phyloP scores from a whole-genome alignment of 2,329 filamentous ascomycete species.

The Fusarium keratoplasticum region DNA sequence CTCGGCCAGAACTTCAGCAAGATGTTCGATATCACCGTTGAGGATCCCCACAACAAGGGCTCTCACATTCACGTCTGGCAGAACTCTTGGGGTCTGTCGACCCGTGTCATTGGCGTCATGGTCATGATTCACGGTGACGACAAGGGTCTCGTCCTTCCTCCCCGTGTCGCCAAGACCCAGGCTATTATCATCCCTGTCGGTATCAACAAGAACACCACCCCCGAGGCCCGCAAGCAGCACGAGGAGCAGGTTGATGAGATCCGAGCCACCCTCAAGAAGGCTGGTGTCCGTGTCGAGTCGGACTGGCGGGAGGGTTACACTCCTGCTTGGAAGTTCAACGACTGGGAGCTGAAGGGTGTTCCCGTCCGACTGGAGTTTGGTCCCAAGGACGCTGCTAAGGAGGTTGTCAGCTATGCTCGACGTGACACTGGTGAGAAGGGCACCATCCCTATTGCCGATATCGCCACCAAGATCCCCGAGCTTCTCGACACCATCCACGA shows the following conservation, averaged over 20 bases:
- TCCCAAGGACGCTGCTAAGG: slow-evolving; percentile 89
- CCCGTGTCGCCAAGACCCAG: slow-evolving; percentile 88
- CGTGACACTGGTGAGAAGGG: slow-evolving; percentile 89
- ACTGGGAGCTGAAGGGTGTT: slow-evolving; percentile 97
- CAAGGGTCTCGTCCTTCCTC: slow-evolving; percentile 93
- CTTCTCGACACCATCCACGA: slow-evolving; percentile 91
- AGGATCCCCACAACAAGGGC: slow-evolving; percentile 87
- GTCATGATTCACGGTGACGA: slow-evolving; percentile 98
- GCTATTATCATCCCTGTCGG: slow-evolving; percentile 91
- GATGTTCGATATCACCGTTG: slow-evolving; percentile 98
- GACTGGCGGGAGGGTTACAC: slow-evolving; percentile 93
- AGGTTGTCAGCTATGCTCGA: slow-evolving; percentile 85
- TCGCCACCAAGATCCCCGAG: slow-evolving; percentile 78
- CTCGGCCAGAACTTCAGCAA: slow-evolving; percentile 98
- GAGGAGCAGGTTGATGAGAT: slow-evolving; percentile 81
- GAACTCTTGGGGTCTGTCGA: slow-evolving; percentile 98
- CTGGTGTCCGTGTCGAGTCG: slow-evolving; percentile 80
- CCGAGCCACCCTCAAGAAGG: slow-evolving; percentile 74
- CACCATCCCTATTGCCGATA: slow-evolving; percentile 79
- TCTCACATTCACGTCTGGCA: slow-evolving; percentile 92
- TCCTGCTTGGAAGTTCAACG: slow-evolving; percentile 98
- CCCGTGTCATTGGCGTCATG: slow-evolving; percentile 98
- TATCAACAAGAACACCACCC: slow-evolving; percentile 86
- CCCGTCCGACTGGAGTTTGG: slow-evolving; percentile 96
- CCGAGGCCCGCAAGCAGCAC: slow-evolving; percentile 82